A percentile compares a stretch with the other conserved stretches of the same genome.
Conservation (phyloP, 148 eudicot genomes). For the Chenopodium suecicum region DNA sequence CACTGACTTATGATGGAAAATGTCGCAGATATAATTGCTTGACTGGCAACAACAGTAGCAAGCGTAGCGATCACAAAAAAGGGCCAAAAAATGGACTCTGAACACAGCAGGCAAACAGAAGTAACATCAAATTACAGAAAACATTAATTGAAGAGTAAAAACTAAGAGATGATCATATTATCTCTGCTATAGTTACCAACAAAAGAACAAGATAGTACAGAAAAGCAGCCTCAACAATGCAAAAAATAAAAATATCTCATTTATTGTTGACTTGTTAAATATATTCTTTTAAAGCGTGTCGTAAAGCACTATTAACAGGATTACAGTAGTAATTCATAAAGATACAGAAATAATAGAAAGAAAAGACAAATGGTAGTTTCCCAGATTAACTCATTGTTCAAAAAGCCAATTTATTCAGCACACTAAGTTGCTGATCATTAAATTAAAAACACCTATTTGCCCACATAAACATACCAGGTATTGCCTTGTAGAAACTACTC, state of each 20-base stretch:
- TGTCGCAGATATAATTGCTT: slow-evolving; percentile 51
- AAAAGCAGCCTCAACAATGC: neutral
- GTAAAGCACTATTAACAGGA: too few species aligned
- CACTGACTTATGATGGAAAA: slow-evolving; percentile 53
- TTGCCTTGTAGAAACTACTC: slow-evolving; percentile 46
- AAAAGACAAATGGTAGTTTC: neutral
- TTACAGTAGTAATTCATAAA: too few species aligned
- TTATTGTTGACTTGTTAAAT: too few species aligned
- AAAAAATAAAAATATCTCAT: neutral
- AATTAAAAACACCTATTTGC: neutral
- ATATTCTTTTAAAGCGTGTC: too few species aligned
- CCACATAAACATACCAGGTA: slow-evolving; percentile 37
- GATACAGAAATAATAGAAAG: too few species aligned
- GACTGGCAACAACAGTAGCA: slow-evolving; percentile 52
- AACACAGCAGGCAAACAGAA: slow-evolving; percentile 1
- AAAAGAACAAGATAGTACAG: neutral
- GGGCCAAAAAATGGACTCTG: slow-evolving; percentile 52
- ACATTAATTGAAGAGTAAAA: too few species aligned
- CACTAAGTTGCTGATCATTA: neutral
- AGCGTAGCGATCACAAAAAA: slow-evolving; percentile 42
- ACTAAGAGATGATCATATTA: too few species aligned
- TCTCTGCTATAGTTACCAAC: too few species aligned
- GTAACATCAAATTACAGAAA: neutral
- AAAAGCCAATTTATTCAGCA: neutral
- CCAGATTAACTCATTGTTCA: neutral